Percentiles rank a stretch among this genome's conserved stretches.
These are phyloP conservation scores for Blastobotrys mokoenaii DNA, from an alignment of 805 yeast species.

Conservation along the genomic window DNA sequence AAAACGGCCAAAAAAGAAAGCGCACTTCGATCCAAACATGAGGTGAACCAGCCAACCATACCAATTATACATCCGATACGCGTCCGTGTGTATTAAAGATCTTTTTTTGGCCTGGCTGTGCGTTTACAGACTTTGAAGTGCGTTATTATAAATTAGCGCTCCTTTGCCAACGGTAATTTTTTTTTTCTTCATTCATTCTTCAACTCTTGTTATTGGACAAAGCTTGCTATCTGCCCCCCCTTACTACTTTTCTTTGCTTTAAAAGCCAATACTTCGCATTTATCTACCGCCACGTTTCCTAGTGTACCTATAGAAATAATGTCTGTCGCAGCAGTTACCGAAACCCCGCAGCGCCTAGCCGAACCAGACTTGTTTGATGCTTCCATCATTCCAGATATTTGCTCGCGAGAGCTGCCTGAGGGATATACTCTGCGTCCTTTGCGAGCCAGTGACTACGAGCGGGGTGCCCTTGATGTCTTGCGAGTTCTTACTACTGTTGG, in stretches of 20 bases:
- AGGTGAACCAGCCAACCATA: no score
- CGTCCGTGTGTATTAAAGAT: no score
- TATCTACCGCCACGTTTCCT: neutral
- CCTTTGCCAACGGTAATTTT: neutral
- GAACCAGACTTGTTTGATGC: slow-evolving; percentile 18
- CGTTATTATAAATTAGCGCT: no score
- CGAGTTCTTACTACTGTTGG: slow-evolving; percentile 79
- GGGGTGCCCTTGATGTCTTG: slow-evolving; percentile 57
- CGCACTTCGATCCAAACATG: no score
- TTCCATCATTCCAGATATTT: slow-evolving; percentile 21
- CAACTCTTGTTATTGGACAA: no score
- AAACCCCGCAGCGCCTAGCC: neutral
- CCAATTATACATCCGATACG: no score
- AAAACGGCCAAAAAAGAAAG: no score
- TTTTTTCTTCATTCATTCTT: neutral
- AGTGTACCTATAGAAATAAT: neutral
- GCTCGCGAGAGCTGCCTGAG: slow-evolving; percentile 35
- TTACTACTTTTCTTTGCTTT: neutral
- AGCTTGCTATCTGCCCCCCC: neutral
- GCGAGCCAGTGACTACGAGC: slow-evolving; percentile 44
- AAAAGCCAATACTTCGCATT: neutral
- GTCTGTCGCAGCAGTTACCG: slow-evolving; percentile 3
- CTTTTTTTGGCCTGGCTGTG: no score
- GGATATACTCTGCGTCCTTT: slow-evolving; percentile 62
- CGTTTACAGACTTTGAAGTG: no score